Evolutionary conservation across 257 asterid species (phyloP), one percentile per base, ranked within the genome.

Genomic region (Nicotiana paniculata): DNA sequence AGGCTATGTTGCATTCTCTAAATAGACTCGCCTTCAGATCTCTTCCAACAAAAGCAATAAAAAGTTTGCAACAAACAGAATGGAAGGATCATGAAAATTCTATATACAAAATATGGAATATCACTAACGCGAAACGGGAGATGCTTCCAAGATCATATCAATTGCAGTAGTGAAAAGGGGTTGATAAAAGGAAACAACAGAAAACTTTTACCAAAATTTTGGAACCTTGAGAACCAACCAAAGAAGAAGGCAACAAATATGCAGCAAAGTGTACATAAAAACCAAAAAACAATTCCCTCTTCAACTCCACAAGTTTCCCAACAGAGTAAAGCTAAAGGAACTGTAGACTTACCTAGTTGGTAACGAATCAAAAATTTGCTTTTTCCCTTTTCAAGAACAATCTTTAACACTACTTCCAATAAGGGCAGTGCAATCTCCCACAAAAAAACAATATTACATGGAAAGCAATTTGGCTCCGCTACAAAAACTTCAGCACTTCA

Each of bases 361-460:
- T 85, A 90, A 91, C 84, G 87, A 87, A 89, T 84, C 88, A 84
- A 87, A 76, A 81, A 32, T 68, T 53, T 5, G 28, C 68, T 57
- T 75, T 64, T 30, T 69, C 83, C 86, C 77, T 87, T 68, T 76
- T 80, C 67, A 78, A 83, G 82, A 76, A 83, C 77, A 39, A 61
- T 35, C 86, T 63, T 43, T 11, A 39, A 5, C 77, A 69, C 77
- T 81, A 66, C 37, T 65, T 80, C 30, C 63, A 65, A 43, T 57
- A 30, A 64, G 43, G 30, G 55, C 37, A 81, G 32, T 46, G 37
- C 62, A 53, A 81, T 30, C 48, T 66, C 9, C 78, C 75, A 64
- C 39, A 21, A 9, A 81, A 51, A 37, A 39, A 10, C 10, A 35
- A 64, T 16, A 79, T 43, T 39, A 33, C 37, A 79, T 65, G 58